A percentile compares a stretch with the other conserved stretches of the same genome.
Evolutionary conservation across 352 stramenopile species (phyloP).

Genomic region (Peronospora tabacina): DNA sequence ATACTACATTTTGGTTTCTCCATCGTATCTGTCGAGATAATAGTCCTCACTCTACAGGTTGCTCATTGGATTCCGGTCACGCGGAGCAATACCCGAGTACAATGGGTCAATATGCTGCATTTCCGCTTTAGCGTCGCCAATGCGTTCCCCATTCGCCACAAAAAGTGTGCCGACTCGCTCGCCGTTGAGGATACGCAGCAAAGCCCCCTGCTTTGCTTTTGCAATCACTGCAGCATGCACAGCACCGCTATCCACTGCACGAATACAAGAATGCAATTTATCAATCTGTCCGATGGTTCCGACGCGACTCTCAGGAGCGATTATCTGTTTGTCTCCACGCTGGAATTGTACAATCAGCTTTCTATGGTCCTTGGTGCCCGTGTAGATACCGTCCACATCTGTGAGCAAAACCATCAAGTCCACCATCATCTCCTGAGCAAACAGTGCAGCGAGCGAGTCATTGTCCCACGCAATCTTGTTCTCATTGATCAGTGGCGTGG

Average conservation of each 20-base stretch:
- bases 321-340: constrained; percentile 34
- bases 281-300: constrained; percentile 63
- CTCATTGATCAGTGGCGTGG: constrained; percentile 47
- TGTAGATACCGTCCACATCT: constrained; percentile 61
- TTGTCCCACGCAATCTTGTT: constrained; percentile 80
- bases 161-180: constrained; percentile 68
- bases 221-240: constrained; percentile 55
- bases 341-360: constrained; percentile 47
- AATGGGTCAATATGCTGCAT: constrained; percentile 56
- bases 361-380: constrained; percentile 13
- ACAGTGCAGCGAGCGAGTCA: constrained; percentile 72
- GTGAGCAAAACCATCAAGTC: constrained; percentile 77
- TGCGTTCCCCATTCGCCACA: constrained; percentile 31
- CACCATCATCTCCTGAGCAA: constrained; percentile 60
- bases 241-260: constrained; percentile 59
- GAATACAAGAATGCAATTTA: constrained; percentile 76
- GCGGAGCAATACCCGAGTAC: constrained; percentile 56
- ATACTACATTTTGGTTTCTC: constrained; percentile 20
- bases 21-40: neutral
- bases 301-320: constrained; percentile 48
- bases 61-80: constrained; percentile 24
- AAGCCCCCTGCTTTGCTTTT: constrained; percentile 51
- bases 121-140: constrained; percentile 36
- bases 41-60: constrained; percentile 22
- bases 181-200: constrained; percentile 61